Evolutionary conservation across 768 basidiomycete genomes (phyloP), one percentile per base, ranked within the genome.

Genomic region (Rhodocollybia butyracea): DNA sequence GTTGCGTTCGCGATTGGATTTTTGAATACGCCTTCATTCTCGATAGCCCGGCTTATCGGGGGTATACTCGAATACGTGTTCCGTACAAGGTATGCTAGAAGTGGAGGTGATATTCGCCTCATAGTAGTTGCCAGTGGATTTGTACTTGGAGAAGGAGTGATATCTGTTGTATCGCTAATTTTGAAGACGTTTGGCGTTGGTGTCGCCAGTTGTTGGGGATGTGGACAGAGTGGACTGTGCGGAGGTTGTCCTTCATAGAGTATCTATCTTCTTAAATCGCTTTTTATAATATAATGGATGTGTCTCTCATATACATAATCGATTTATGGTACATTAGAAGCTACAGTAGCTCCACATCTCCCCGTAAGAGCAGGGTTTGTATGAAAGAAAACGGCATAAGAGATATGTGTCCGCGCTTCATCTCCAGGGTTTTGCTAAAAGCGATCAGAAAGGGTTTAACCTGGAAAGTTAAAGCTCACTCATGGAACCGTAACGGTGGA

Each of bases 1-100:
- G 85, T 98, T 36, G 94, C 94, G 1, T 98, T 98, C 65, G 94
- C 94, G 5, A 91, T 97, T 56, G 94, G 96, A 0, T 97, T 98
- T 70, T 75, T 98, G 64, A 98, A 98, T 65, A 93, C 94, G 0
- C 96, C 96, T 3, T 90, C 89, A 3, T 98, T 98, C 74, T 91
- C 93, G 5, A 79, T 98, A 56, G 94, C 96, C 1, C 84, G 96
- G 50, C 76, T 98, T 29, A 77, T 96, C 53, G 96, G 96, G 34
- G 96, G 96, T 2, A 67, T 90, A 58, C 70, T 91, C 60, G 94
- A 96, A 62, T 83, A 87, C 62, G 65, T 82, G 26, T 92, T 86
- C 63, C 79, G 83, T 58, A 79, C 72, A 24, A 72, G 75, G 34
- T 71, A 75, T 63, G 74, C 77, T 24, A 81, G 76, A 58, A 78